These are phyloP conservation scores for Lactifluus pinguis DNA, from an alignment of 768 basidiomycete species.

Conservation along the genomic window DNA sequence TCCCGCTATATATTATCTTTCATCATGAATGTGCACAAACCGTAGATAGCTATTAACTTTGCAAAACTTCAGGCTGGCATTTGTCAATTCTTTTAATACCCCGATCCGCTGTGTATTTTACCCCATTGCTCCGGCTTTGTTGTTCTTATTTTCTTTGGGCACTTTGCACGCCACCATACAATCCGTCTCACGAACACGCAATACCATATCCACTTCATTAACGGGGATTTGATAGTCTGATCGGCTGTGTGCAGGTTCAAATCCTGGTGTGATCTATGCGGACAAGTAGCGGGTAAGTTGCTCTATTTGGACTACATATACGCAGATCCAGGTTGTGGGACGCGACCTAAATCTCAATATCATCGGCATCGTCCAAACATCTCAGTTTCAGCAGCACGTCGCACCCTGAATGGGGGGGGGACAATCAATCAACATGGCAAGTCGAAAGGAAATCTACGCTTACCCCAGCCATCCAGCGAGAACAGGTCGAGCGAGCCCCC, in stretches of 20 bases:
- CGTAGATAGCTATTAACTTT: conserved; percentile 15
- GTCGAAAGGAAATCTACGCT: conserved; percentile 18
- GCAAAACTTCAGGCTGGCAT: conserved; percentile 13
- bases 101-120: conserved; percentile 37
- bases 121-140: conserved; percentile 27
- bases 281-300: too few relatives aligned
- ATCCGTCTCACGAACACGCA: conserved; percentile 29
- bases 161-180: conserved; percentile 26
- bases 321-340: too few relatives aligned
- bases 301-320: too few relatives aligned
- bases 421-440: conserved; percentile 3
- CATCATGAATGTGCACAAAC: conserved; percentile 8
- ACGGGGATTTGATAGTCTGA: not conserved
- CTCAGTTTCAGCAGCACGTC: conserved; percentile 49
- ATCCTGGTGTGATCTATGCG: too few relatives aligned
- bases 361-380: conserved; percentile 43
- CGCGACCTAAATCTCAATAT: conserved; percentile 35
- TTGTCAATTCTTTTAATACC: conserved; percentile 27
- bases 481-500: conserved; percentile 78
- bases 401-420: conserved; percentile 28
- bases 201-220: conserved; percentile 21
- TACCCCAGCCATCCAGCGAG: conserved; percentile 79
- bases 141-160: conserved; percentile 27
- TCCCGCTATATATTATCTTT: conserved; percentile 8
- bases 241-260: not conserved